phyloP scores from a whole-genome alignment of 2,329 filamentous ascomycete species.

The Verticillium zaregamsianum region DNA sequence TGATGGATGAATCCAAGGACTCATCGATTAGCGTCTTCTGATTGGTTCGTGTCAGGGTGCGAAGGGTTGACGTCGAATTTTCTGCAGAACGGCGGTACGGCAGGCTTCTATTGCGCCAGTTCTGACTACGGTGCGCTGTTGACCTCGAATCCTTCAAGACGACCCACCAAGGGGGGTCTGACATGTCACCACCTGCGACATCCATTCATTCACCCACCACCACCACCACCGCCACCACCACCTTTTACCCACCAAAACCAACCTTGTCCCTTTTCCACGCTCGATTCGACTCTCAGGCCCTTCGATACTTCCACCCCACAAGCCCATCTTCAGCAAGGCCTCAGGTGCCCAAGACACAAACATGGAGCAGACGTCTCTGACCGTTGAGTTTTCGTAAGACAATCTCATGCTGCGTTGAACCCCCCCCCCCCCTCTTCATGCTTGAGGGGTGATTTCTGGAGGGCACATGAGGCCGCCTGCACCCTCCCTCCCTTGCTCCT shows the following conservation, averaged over 20 bases:
- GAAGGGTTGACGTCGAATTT: conserved; percentile 14
- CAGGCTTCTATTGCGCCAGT: neutral
- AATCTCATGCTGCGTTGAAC: neutral
- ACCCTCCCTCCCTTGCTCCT: neutral
- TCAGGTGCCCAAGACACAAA: neutral
- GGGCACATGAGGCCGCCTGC: neutral
- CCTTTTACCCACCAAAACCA: neutral
- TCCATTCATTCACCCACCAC: neutral
- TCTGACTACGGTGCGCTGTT: neutral
- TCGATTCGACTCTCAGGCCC: neutral
- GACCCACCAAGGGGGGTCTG: neutral
- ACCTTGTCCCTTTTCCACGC: neutral
- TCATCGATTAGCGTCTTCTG: conserved; percentile 14
- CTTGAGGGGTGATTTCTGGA: neutral
- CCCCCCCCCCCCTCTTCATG: conserved; percentile 2
- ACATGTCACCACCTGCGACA: too few species aligned
- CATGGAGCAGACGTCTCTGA: conserved; percentile 46
- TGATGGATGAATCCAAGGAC: conserved; percentile 23
- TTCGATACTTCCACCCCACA: neutral
- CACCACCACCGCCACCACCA: neutral
- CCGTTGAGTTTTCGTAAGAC: conserved; percentile 66
- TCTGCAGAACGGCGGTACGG: conserved; percentile 8
- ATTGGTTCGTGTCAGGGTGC: conserved; percentile 24
- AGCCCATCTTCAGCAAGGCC: neutral
- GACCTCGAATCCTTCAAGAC: neutral